Base-by-base conservation (phyloP, 306 rosid genomes). In the Sicyos baderoa region DNA sequence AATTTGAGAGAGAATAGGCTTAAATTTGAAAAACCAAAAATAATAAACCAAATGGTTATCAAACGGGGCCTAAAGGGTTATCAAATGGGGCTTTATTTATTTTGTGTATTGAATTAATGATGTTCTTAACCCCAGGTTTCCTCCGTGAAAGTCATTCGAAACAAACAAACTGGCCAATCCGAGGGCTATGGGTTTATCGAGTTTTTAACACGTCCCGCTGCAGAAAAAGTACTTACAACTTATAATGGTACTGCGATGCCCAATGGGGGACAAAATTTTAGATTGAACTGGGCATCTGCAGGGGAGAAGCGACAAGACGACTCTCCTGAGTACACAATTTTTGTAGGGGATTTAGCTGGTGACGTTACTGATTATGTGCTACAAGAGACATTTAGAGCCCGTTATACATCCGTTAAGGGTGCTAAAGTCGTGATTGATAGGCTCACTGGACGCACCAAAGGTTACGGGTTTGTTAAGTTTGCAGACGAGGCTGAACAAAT, bases 271-370 rank as follows among this genome's bases (percentile, higher is more conserved):
- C 91, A 86, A 72, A 86, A 77, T 76, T 86, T 84, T 71, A 76
- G 88, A 65, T 74, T 86, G 60, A 86, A 86, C 71, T 86, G 91
- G 91, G 91, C 91, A 5, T 84, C 86, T 7, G 85, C 91, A 32
- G 91, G 91, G 0, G 91, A 86, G 83, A 78, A 83, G 76, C 91
- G 88, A 7, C 91, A 84, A 70, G 91, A 86, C 18, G 91, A 86
- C 17, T 84, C 85, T 55, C 86, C 82, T 0, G 88, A 86, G 45
- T 75, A 73, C 70, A 84, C 91, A 0, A 68, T 86, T 62, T 86
- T 86, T 25, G 91, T 86, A 2, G 91, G 91, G 29, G 91, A 86
- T 72, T 82, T 86, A 76, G 86, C 91, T 19, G 86, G 86, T 54
- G 91, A 86, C 75, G 91, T 86, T 64, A 81, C 84, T 21, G 91